Evolutionary conservation across 192 early-diverging fungal genomes (phyloP).

Genomic region (Coemansia sp.): DNA sequence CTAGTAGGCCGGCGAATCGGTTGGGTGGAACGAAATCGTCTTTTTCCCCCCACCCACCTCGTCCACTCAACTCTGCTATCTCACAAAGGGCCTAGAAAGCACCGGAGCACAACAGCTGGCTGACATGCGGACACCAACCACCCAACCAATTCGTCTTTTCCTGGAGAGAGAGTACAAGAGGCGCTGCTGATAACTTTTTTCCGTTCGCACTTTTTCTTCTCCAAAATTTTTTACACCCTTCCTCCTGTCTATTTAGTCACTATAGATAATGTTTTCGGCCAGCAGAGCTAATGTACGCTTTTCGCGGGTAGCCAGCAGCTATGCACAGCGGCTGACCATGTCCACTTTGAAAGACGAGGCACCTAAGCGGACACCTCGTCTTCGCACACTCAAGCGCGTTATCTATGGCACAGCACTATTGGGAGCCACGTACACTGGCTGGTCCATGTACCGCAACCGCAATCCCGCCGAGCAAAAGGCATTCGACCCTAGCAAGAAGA

Average conservation of each 20-base stretch:
- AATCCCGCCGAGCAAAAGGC: conserved; percentile 42
- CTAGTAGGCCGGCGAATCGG: neutral
- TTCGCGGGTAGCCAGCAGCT: conserved; percentile 18
- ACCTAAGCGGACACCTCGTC: conserved; percentile 28
- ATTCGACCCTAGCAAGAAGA: conserved; percentile 47
- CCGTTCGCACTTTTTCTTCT: neutral
- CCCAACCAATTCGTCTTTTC: neutral
- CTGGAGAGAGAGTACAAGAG: neutral
- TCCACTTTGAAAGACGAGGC: conserved; percentile 25
- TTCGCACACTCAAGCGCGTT: conserved; percentile 41
- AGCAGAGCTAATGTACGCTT: conserved; percentile 15
- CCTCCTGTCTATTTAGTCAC: neutral
- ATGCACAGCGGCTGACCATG: conserved; percentile 45
- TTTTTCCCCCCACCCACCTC: neutral
- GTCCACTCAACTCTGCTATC: conserved; percentile 4
- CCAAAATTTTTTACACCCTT: neutral
- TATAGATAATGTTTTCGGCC: conserved; percentile 24
- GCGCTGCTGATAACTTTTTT: neutral
- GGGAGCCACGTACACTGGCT: conserved; percentile 35
- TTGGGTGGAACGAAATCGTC: neutral
- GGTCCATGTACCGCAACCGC: conserved; percentile 52
- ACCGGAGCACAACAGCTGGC: neutral
- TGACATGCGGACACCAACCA: conserved; percentile 1
- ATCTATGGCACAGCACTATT: conserved; percentile 25
- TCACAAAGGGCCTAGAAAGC: conserved; percentile 5